Base-by-base conservation (phyloP, 164 flowering plant genomes). In the Cinnamomum micranthum region DNA sequence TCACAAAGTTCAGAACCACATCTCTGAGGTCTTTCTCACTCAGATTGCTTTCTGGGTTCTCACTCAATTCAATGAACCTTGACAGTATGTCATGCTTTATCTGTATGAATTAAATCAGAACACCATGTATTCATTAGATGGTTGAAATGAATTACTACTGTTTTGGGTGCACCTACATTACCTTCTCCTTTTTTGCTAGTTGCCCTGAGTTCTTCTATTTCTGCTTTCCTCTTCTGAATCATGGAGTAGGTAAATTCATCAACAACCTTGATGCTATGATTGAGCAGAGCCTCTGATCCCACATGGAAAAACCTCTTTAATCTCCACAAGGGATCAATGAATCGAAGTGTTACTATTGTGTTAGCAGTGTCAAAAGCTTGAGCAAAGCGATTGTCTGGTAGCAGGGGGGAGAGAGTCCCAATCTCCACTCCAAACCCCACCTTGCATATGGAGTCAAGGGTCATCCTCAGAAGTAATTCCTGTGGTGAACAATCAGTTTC, bases 401-500 rank as follows among this genome's bases (percentile, higher is more conserved):
- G 79, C 50, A 87, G 68, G 6, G 92, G 90, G 59, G 86, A 90
- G 79, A 95, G 76, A 69, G 95, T 92, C 60, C 97, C 92, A 7
- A 95, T 91, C 79, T 93, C 96, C 20, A 89, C 97, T 6, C 98
- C 99, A 88, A 93, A 95, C 24, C 99, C 99, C 73, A 95, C 98
- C 80, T 93, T 93, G 71, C 97, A 93, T 65, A 92, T 93, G 60
- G 99, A 95, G 83, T 93, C 98, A 77, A 95, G 80, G 58, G 99
- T 93, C 98, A 93, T 89, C 80, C 99, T 89, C 99, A 93, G 91
- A 79, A 95, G 76, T 77, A 95, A 72, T 68, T 93, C 98, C 98
- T 94, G 72, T 10, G 23, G 52, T 67, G 6, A 73, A 27, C 28
- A 35, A 41, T 35, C 55, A 69, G 41, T 35, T 69, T 47, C 52